Evolutionary conservation across 352 stramenopile species (phyloP).

Genomic region (Phytophthora constricta): DNA sequence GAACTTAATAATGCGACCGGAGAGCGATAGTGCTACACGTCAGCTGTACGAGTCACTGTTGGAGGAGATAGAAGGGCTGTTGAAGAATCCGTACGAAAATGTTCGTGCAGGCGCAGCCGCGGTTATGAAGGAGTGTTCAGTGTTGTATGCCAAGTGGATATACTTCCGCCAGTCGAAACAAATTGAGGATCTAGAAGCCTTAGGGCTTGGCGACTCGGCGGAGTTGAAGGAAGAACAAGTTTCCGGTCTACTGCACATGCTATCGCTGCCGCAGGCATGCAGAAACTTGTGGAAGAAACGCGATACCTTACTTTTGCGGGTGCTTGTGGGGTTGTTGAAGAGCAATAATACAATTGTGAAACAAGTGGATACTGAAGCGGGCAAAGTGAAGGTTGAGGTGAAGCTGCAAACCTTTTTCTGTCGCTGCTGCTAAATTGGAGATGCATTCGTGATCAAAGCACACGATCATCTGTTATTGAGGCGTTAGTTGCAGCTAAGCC

Average conservation of each 20-base stretch:
- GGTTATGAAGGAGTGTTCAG: slow-evolving; percentile 58
- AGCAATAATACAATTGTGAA: slow-evolving; percentile 60
- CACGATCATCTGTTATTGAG: slow-evolving; percentile 31
- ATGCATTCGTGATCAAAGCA: slow-evolving; percentile 40
- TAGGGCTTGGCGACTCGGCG: slow-evolving; percentile 17
- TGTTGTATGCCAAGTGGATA: slow-evolving; percentile 66
- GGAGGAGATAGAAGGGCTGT: slow-evolving; percentile 51
- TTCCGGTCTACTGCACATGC: slow-evolving; percentile 41
- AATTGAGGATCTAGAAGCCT: slow-evolving; percentile 56
- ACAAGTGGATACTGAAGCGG: slow-evolving; percentile 56
- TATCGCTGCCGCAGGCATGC: slow-evolving; percentile 47
- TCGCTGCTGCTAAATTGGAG: slow-evolving; percentile 59
- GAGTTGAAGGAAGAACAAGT: slow-evolving; percentile 56
- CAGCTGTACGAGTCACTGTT: slow-evolving; percentile 55
- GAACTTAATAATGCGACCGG: slow-evolving; percentile 42
- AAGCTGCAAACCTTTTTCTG: slow-evolving; percentile 66
- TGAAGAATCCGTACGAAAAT: slow-evolving; percentile 65
- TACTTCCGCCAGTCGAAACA: slow-evolving; percentile 46
- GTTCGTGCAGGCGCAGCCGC: slow-evolving; percentile 45
- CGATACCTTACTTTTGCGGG: slow-evolving; percentile 41
- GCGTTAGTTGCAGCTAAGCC: slow-evolving; percentile 51
- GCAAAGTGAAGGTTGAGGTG: slow-evolving; percentile 62
- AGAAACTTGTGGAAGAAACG: slow-evolving; percentile 60
- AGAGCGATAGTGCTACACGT: slow-evolving; percentile 19
- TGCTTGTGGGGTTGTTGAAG: slow-evolving; percentile 53